A percentile compares a stretch with the other conserved stretches of the same genome.
Conservation (phyloP, 352 stramenopile genomes). For the Phytophthora nicotianae region DNA sequence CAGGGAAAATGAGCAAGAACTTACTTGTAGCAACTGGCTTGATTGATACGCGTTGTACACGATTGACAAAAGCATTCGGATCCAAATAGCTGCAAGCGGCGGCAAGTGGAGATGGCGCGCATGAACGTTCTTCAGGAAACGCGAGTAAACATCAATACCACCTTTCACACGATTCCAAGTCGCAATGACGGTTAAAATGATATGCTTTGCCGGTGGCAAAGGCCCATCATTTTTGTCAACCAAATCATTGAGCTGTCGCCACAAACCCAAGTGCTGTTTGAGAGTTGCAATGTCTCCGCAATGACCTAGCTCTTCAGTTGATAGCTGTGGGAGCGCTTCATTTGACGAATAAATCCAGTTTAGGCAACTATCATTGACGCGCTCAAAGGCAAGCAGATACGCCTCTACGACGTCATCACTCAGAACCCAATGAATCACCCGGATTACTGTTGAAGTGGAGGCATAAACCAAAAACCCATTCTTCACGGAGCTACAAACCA, state of each 20-base stretch:
- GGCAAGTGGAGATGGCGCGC: slow-evolving; percentile 1
- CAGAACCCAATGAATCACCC: not conserved
- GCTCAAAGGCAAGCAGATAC: not conserved
- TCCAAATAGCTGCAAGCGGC: not conserved
- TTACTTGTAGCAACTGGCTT: slow-evolving; percentile 1
- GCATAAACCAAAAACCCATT: not conserved
- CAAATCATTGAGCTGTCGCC: not conserved
- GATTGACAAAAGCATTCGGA: slow-evolving; percentile 4
- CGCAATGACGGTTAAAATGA: not conserved
- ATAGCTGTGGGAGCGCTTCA: not conserved
- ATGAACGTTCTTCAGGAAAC: not conserved
- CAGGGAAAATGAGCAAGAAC: not conserved
- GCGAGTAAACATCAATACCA: not conserved
- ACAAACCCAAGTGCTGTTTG: not conserved
- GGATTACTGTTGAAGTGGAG: not conserved
- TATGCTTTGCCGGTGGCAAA: not conserved
- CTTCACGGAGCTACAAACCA: not conserved
- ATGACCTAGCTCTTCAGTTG: not conserved
- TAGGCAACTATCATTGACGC: not conserved
- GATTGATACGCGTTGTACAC: slow-evolving; percentile 16
- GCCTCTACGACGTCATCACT: not conserved
- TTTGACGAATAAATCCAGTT: not conserved
- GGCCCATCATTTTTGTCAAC: not conserved
- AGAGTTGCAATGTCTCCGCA: not conserved
- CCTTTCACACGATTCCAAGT: not conserved